Evolutionary conservation across 1,284 basidiomycete species (phyloP).

Genomic region (Sporisorium sorghi): DNA sequence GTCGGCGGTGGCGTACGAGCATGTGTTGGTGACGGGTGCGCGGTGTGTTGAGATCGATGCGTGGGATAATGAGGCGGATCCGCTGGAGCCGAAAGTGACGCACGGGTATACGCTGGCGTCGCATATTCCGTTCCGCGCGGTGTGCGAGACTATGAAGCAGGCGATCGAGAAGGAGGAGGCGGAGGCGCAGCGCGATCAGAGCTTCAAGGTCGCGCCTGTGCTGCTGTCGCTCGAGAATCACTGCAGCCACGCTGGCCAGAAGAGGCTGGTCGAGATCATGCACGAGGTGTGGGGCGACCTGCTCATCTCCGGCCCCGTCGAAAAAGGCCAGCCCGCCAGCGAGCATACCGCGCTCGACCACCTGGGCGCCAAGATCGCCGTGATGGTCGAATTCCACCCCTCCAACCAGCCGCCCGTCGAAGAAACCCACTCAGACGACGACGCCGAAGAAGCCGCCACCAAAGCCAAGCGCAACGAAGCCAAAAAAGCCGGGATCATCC

Average conservation of each 20-base stretch:
- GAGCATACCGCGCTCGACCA: slow-evolving; percentile 72
- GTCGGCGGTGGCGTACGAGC: slow-evolving; percentile 74
- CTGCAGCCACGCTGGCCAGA: slow-evolving; percentile 73
- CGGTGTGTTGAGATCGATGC: slow-evolving; percentile 80
- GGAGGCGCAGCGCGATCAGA: slow-evolving; percentile 17
- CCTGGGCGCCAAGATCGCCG: slow-evolving; percentile 74
- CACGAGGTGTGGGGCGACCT: slow-evolving; percentile 74
- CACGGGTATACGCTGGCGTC: slow-evolving; percentile 70
- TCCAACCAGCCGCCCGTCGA: slow-evolving; percentile 19
- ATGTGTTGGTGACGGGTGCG: slow-evolving; percentile 74
- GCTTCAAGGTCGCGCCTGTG: slow-evolving; percentile 71
- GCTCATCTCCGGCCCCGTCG: slow-evolving; percentile 66
- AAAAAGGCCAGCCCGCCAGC: slow-evolving; percentile 54
- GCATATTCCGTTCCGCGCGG: slow-evolving; percentile 53
- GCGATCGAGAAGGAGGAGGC: slow-evolving; percentile 41
- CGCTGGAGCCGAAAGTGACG: slow-evolving; percentile 74
- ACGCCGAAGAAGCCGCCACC: slow-evolving; percentile 40
- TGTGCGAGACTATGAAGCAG: slow-evolving; percentile 53
- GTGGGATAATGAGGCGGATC: slow-evolving; percentile 73
- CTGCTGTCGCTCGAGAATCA: slow-evolving; percentile 77
- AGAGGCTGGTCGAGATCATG: slow-evolving; percentile 75
- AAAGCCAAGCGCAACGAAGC: slow-evolving; percentile 35
- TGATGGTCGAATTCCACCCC: slow-evolving; percentile 73
- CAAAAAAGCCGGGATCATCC: slow-evolving; percentile 58
- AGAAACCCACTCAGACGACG: slow-evolving; percentile 19